Evolutionary conservation across 2,329 filamentous ascomycete species (phyloP), one percentile per base, ranked within the genome.

Genomic region (Ceratocystis harringtonii): DNA sequence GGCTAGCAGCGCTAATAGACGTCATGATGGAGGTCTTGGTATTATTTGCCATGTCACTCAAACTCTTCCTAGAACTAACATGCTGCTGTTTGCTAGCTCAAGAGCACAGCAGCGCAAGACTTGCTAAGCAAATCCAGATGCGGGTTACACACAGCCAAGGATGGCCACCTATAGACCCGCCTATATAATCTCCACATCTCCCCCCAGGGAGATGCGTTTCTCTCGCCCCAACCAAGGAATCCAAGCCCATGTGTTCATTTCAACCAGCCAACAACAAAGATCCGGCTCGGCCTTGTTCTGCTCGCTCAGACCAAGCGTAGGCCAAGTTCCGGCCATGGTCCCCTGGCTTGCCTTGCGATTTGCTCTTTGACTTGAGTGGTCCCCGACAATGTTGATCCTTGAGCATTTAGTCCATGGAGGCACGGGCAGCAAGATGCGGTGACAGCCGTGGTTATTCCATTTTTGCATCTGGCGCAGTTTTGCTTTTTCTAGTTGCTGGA

Each of bases 361-460:
- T 58, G 52, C 52, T 30, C 52, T 32, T 58, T 30, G 25, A 30
- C 52, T 32, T 58, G 30, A 30, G 32, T 36, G 19, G 55, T 58
- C 25, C 32, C 55, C 30, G 55, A 58, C 55, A 58, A 58, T 58
- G 55, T 58, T 58, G 55, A 36, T 58, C 55, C 55, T 58, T 32
- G 6, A 36, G 55, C 55, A 17, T n/a, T 32, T 52, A 52, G 48
- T 30, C 15, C 52, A 7, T 32, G 15, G 55, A 36, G 17, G 55
- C 55, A 58, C 55, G 28, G 55, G 36, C 55, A 36, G 15, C 55
- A 58, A 58, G 55, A 58, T 58, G 55, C 55, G 55, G 55, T 58
- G 55, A 36, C 55, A 58, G 55, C 55, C 55, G 55, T 57, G 28
- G 17, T 58, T n/a, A 15, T 58, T 28, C 22, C 8, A 52, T 52